Base-by-base conservation (phyloP, 768 basidiomycete species). In the Clavaria fumosa region DNA sequence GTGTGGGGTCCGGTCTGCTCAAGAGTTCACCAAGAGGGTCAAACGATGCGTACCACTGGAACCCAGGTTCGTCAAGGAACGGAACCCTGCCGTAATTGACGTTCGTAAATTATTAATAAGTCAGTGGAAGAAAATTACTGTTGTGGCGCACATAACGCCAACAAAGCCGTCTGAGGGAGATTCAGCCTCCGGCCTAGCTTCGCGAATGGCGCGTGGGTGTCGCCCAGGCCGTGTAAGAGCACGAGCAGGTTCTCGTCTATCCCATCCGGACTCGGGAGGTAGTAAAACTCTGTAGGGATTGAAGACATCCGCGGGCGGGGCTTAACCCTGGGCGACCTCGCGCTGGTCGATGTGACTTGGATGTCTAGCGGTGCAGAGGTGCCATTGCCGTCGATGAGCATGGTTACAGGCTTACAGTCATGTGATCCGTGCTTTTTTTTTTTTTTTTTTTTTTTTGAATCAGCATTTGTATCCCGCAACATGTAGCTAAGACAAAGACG, bases 11-110 rank as follows among this genome's bases (percentile, higher is more conserved):
- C 2, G 88, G 86, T 6, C 61, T 59, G 3, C 60, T 52, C 42
- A 88, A 63, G 20, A 74, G 57, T 43, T 84, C 83, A 2, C 89
- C 89, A 5, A 90, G 68, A 4, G 55, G 61, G 50, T 85, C 76
- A 53, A 90, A 91, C 31, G 83, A 81, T 7, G 66, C 56, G 57
- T 82, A 91, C 88, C 86, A 91, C 49, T 89, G 80, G 51, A 67
- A 91, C 2, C 83, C 75, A 24, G 75, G 64, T 53, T 83, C 79
- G 48, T 83, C 71, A 14, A 88, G 63, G 49, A 70, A 85, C 0
- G 85, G 85, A 24, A 89, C 68, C 48, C 81, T 85, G 52, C 30
- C 14, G 15, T 37, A 28, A 38, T 39, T n/a, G 3, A 39, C n/a
- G 21, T 39, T 21, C 37, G 38, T 19, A 20, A 23, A 12, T 35